Base-by-base conservation (phyloP, 1,284 basidiomycete genomes). In the Mycena citricolor region DNA sequence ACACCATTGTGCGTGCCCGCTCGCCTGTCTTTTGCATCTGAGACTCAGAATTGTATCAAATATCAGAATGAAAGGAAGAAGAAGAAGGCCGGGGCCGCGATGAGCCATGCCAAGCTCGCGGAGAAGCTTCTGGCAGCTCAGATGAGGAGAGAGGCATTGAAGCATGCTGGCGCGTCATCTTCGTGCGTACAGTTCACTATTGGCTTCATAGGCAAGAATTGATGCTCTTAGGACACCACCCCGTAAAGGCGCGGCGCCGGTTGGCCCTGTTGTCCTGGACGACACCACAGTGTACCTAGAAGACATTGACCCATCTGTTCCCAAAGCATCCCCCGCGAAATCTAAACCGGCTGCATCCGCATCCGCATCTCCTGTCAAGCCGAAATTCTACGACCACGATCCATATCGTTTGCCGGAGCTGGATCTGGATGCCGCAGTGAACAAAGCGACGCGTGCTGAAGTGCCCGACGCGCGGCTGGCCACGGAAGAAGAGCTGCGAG, bases 81-180 rank as follows among this genome's bases (percentile, higher is more conserved):
- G 60, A 89, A 90, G 71, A 97, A 94, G 72, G 79, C 73, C 38
- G 93, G 94, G 2, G 93, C 92, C 6, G 87, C 85, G 13, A 76
- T 81, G 2, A 94, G 81, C 57, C 90, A 94, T 65, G 79, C 74
- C 16, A 87, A 86, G 63, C 72, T 94, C 30, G 93, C 95, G 0
- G 92, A 98, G 66, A 87, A 86, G 63, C 76, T 99, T 29, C 79
- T 99, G 17, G 91, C 93, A 5, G 95, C 95, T 5, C 94, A 97
- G 57, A 74, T 99, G 79, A 77, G 97, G 54, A 78, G 89, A 21
- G 92, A 93, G 53, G 97, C 97, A 21, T 67, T 99, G 45, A 82
- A 80, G 45, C 85, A 91, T 40, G 79, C 83, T 22, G 73, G 74
- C 76, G 56, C 44, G 67, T 55, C 8, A 13, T 38, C 32, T 30